These are phyloP conservation scores for Lactarius sanguifluus DNA, from an alignment of 768 basidiomycete genomes.

Conservation along the genomic window DNA sequence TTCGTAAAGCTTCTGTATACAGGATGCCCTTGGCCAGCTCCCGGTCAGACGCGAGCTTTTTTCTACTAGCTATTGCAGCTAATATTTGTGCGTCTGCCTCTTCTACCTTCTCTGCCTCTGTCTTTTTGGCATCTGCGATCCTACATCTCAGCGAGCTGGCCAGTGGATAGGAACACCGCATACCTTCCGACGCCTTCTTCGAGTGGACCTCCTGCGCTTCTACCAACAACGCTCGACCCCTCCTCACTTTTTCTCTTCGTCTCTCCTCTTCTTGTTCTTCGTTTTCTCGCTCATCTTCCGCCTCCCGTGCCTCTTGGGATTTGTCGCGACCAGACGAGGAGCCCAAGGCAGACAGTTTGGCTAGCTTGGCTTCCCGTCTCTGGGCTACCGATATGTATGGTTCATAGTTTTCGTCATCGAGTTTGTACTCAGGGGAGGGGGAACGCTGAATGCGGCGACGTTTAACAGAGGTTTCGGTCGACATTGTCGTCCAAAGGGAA, in stretches of 20 bases:
- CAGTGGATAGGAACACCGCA: constrained; percentile 23
- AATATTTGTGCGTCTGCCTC: constrained; percentile 91
- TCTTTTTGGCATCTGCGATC: constrained; percentile 76
- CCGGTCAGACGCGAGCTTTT: constrained; percentile 88
- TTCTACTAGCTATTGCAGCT: constrained; percentile 85
- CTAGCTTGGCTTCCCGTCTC: constrained; percentile 76
- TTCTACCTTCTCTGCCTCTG: constrained; percentile 77
- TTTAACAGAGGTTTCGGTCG: constrained; percentile 42
- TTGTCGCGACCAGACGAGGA: constrained; percentile 53
- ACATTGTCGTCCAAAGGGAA: neutral
- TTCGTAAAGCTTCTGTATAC: constrained; percentile 82
- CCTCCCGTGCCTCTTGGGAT: constrained; percentile 52
- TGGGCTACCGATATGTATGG: constrained; percentile 89
- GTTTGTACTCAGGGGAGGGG: constrained; percentile 58
- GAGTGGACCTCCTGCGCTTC: constrained; percentile 96
- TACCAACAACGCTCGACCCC: constrained; percentile 82
- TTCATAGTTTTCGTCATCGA: constrained; percentile 65
- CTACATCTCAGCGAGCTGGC: constrained; percentile 5
- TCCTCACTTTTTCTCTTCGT: constrained; percentile 69
- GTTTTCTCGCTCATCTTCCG: constrained; percentile 62
- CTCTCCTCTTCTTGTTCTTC: constrained; percentile 78
- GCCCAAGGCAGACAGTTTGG: constrained; percentile 66
- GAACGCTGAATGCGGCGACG: constrained; percentile 53
- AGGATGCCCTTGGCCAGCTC: constrained; percentile 92
- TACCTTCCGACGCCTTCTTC: constrained; percentile 79